These are phyloP conservation scores for Haberlea rhodopensis DNA, from an alignment of 257 asterid genomes.

Conservation along the genomic window DNA sequence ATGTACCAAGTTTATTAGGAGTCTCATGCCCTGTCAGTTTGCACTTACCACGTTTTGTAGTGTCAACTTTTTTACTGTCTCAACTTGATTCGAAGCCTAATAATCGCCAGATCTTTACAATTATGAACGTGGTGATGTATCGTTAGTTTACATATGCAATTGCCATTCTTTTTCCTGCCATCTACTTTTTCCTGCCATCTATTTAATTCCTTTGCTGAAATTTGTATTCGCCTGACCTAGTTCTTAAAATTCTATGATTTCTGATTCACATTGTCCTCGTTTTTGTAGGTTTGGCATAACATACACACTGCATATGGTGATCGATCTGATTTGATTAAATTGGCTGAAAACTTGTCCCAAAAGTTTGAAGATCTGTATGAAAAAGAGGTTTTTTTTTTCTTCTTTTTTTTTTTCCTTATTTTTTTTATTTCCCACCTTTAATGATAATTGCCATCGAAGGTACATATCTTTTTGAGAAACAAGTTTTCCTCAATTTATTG, in stretches of 20 bases:
- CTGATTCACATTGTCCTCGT: conserved; percentile 22
- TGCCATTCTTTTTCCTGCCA: too few relatives aligned
- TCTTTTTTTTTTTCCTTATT: too few relatives aligned
- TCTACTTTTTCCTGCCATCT: neutral
- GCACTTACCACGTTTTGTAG: neutral
- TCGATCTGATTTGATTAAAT: conserved; percentile 56
- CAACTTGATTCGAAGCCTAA: conserved; percentile 23
- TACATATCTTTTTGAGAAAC: conserved; percentile 11
- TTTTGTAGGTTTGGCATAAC: conserved; percentile 70
- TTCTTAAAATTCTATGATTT: conserved; percentile 21
- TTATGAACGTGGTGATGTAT: neutral
- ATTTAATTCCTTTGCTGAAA: neutral
- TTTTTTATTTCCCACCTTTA: too few relatives aligned
- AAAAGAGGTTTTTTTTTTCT: conserved; percentile 71
- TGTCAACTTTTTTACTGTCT: neutral
- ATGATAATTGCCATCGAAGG: conserved; percentile 1
- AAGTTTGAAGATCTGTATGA: conserved; percentile 72
- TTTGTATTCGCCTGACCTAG: neutral
- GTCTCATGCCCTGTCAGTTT: conserved; percentile 8
- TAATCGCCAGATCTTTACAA: conserved; percentile 6
- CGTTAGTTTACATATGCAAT: neutral
- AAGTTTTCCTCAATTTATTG: neutral
- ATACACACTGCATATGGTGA: conserved; percentile 67
- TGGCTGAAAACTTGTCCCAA: conserved; percentile 62
- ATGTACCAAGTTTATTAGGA: neutral